Evolutionary conservation across 257 asterid species (phyloP), one percentile per base, ranked within the genome.

Genomic region (Coffea canephora): DNA sequence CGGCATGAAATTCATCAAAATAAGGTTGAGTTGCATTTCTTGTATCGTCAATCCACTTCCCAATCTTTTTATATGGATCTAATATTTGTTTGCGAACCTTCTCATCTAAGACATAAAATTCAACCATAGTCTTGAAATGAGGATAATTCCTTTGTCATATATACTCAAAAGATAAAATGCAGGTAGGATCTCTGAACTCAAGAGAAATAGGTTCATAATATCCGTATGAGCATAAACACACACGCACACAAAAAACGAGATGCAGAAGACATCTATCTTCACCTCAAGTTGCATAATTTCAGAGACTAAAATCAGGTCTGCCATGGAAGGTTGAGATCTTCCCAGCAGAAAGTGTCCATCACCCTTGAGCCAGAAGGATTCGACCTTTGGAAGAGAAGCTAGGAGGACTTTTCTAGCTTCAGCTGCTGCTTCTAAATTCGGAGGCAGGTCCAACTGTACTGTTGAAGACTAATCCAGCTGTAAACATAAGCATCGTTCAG

Each of bases 231-330:
- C 50, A 39, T 39, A 71, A 6, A 25, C 73, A 23, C 82, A n/a
- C n/a, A n/a, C n/a, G n/a, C n/a, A n/a, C n/a, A n/a, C n/a, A n/a
- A n/a, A n/a, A 31, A 61, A 43, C 21, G 67, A 49, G 75, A 70
- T 55, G 52, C 69, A 66, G 39, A 48, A 36, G 61, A 66, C 61
- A 77, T 54, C 59, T 46, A 64, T 87, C 55, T 45, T 55, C 82
- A 95, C 99, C 98, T 94, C 88, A 77, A 96, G 97, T 83, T 94
- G 94, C 98, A 96, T 91, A 78, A 92, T 78, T 87, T 94, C 99
- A 82, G 96, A 96, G 73, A 89, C 96, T 78, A 96, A 85, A 82
- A 93, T 90, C 83, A 96, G 91, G 86, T 94, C 99, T 1, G 97
- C 97, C 64, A 96, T 92, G 64, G 99, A 94, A 73, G 97, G 98